These are phyloP conservation scores for Thielaviopsis musarum DNA, from an alignment of 2,329 filamentous ascomycete genomes.

Conservation along the genomic window DNA sequence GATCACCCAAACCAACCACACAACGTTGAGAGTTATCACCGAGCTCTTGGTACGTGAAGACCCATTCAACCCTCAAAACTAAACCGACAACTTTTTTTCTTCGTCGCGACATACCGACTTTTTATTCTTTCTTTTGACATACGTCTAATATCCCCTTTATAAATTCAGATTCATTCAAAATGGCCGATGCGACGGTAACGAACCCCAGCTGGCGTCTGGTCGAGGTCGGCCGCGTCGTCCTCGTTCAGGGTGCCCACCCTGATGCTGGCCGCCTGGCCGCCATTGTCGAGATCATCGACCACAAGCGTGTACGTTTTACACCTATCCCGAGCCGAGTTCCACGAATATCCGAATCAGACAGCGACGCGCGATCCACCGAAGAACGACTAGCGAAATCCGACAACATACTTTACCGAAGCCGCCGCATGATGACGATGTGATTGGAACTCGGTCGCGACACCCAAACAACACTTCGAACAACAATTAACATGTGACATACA, in stretches of 20 bases:
- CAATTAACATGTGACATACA: slow-evolving; percentile 24
- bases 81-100: slow-evolving; percentile 1
- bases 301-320: slow-evolving; percentile 83
- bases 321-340: slow-evolving; percentile 7
- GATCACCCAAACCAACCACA: slow-evolving; percentile 12
- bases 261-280: slow-evolving; percentile 74
- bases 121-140: slow-evolving; percentile 13
- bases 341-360: background rate
- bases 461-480: background rate
- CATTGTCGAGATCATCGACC: slow-evolving; percentile 99
- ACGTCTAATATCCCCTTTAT: slow-evolving; percentile 14
- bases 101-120: slow-evolving; percentile 7
- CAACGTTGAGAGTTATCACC: slow-evolving; percentile 13
- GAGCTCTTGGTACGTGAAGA: slow-evolving; percentile 13
- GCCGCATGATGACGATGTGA: background rate
- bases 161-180: slow-evolving; percentile 32
- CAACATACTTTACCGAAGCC: background rate
- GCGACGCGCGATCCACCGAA: background rate
- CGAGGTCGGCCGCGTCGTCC: slow-evolving; percentile 94
- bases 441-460: background rate
- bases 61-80: slow-evolving; percentile 10
- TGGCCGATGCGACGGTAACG: slow-evolving; percentile 71
- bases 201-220: slow-evolving; percentile 84
- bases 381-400: background rate
- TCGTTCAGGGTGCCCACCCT: slow-evolving; percentile 66